Evolutionary conservation across 768 basidiomycete species (phyloP), one percentile per base, ranked within the genome.

Genomic region (Inosperma sp.): DNA sequence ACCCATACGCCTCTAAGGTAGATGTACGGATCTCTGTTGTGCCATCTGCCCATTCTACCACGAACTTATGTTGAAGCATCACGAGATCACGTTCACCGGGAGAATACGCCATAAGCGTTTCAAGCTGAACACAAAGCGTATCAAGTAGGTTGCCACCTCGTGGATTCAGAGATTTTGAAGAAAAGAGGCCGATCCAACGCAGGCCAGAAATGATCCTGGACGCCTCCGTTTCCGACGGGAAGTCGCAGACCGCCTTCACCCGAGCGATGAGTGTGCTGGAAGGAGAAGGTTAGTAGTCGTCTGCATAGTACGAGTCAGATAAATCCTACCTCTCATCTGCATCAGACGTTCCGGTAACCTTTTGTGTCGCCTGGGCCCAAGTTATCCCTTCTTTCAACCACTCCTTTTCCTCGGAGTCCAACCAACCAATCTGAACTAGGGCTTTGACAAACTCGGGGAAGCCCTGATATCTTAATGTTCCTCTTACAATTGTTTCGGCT

Each of bases 21-120:
- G 93, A 91, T 1, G 95, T 97, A 60, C 91, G 71, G 23, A 81
- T 92, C 73, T 93, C 81, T 33, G 40, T 37, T 4, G 37, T 50
- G 40, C 95, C 93, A 62, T 97, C 91, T 27, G 79, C 76, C 80
- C 87, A 88, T 65, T 93, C 84, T 30, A 98, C 84, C 59, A 91
- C 72, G 65, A 99, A 98, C 75, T 94, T 95, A 80, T 99, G 95
- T 72, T 97, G 95, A 48, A 99, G 82, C 84, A 98, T 91, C 53
- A 99, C 90, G 54, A 98, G 81, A 68, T 99, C 95, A 9, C 91
- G 85, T 70, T 98, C 93, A 56, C 90, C 91, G 40, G 76, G 70
- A 56, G 84, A 88, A 71, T 95, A 97, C 68, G 84, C 80, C 90
- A 97, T 96, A 65, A 95, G 78, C 53, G 75, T 81, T 75, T 99